These are phyloP conservation scores for Fomitopsis pulvina DNA, from an alignment of 768 basidiomycete genomes.

Conservation along the genomic window DNA sequence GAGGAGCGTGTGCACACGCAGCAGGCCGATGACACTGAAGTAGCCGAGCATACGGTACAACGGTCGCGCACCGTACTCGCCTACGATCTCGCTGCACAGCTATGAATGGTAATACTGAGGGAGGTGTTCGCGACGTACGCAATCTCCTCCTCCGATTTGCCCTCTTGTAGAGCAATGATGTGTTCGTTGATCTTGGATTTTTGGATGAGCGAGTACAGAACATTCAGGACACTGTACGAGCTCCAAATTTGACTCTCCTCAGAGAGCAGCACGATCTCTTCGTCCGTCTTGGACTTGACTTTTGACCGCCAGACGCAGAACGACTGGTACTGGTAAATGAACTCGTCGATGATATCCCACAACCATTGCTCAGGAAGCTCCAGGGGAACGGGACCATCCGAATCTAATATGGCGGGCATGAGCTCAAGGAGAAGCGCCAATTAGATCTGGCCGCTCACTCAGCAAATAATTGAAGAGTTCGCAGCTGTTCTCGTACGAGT, in stretches of 20 bases:
- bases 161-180: constrained; percentile 73
- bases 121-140: constrained; percentile 44
- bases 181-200: constrained; percentile 95
- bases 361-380: constrained; percentile 97
- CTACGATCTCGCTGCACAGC: constrained; percentile 62
- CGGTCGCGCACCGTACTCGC: constrained; percentile 86
- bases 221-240: constrained; percentile 96
- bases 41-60: constrained; percentile 95
- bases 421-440: neutral
- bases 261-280: constrained; percentile 77
- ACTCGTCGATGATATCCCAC: constrained; percentile 97
- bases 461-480: constrained; percentile 97
- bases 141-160: constrained; percentile 77
- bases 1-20: constrained; percentile 92
- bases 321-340: constrained; percentile 97
- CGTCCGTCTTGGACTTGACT: constrained; percentile 78
- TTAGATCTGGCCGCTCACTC: constrained; percentile 46
- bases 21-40: constrained; percentile 91
- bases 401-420: constrained; percentile 47
- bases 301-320: constrained; percentile 92
- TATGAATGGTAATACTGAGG: neutral
- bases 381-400: constrained; percentile 88
- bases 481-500: constrained; percentile 97
- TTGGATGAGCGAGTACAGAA: constrained; percentile 96
- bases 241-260: constrained; percentile 88